Conservation (phyloP, 2,329 filamentous ascomycete genomes). For the Massarina eburnea region DNA sequence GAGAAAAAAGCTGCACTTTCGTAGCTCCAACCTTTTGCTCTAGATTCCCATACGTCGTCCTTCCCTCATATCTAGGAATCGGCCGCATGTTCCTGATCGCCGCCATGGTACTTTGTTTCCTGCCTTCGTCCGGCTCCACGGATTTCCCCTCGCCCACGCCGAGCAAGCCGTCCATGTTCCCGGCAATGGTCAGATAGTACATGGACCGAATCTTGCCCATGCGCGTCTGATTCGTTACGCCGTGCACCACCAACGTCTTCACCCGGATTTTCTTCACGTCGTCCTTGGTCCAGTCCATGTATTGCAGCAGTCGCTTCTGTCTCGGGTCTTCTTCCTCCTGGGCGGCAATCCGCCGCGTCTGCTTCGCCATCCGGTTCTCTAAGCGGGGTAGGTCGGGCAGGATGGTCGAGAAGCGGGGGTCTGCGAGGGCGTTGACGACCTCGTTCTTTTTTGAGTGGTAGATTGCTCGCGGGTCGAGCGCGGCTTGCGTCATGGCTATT, state of each 20-base stretch:
- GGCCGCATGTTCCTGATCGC: conserved; percentile 92
- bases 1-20: conserved; percentile 75
- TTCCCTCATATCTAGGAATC: conserved; percentile 85
- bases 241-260: conserved; percentile 73
- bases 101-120: conserved; percentile 71
- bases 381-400: conserved; percentile 55
- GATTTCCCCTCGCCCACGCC: conserved; percentile 91
- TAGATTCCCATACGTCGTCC: conserved; percentile 87
- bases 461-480: conserved; percentile 46
- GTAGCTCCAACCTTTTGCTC: conserved; percentile 85
- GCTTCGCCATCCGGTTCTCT: conserved; percentile 40
- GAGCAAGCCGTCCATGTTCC: conserved; percentile 81
- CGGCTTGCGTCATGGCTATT: conserved; percentile 35
- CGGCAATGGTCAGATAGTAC: conserved; percentile 79
- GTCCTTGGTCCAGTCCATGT: conserved; percentile 56
- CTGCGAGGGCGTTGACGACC: conserved; percentile 51
- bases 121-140: conserved; percentile 68
- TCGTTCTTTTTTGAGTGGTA: conserved; percentile 54
- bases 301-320: conserved; percentile 56
- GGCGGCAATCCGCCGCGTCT: conserved; percentile 31
- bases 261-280: conserved; percentile 58
- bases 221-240: conserved; percentile 89
- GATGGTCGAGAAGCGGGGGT: conserved; percentile 48
- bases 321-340: conserved; percentile 49
- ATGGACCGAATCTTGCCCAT: conserved; percentile 85